A percentile compares a stretch with the other conserved stretches of the same genome.
These are phyloP conservation scores for Phaeosphaeriaceae sp. DNA, from an alignment of 2,329 filamentous ascomycete species.

Conservation along the genomic window DNA sequence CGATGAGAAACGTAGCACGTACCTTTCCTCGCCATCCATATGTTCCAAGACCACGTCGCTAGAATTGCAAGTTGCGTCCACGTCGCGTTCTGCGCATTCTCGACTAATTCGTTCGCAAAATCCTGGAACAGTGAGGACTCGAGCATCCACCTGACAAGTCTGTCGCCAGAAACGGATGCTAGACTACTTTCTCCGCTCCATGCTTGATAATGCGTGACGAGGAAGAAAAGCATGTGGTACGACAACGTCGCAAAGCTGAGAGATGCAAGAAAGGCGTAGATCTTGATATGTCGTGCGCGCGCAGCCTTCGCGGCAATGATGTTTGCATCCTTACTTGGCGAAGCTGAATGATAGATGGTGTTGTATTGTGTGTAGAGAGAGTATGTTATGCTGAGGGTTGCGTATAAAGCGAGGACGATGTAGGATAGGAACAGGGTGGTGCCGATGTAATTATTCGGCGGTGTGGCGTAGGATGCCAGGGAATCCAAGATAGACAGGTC, in stretches of 20 bases:
- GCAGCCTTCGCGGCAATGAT: conserved; percentile 19
- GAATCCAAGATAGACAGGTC: conserved; percentile 8
- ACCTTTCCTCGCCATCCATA: conserved; percentile 40
- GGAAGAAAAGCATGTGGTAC: conserved; percentile 42
- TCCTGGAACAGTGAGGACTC: conserved; percentile 32
- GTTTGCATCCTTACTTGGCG: conserved; percentile 6
- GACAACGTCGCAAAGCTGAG: conserved; percentile 38
- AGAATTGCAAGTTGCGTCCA: conserved; percentile 36
- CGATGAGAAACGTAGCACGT: too few species aligned
- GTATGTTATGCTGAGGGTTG: conserved; percentile 21
- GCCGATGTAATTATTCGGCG: conserved; percentile 40
- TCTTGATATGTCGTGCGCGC: conserved; percentile 32
- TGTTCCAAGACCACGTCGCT: conserved; percentile 39
- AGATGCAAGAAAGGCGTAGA: conserved; percentile 34
- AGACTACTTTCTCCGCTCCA: conserved; percentile 23
- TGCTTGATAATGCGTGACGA: conserved; percentile 29
- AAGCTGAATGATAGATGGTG: neutral
- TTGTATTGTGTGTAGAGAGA: conserved; percentile 30
- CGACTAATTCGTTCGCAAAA: conserved; percentile 39
- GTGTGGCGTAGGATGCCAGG: conserved; percentile 22
- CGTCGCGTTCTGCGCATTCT: conserved; percentile 26
- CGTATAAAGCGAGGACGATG: conserved; percentile 34
- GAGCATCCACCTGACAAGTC: conserved; percentile 38
- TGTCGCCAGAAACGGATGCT: conserved; percentile 1
- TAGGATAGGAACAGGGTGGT: conserved; percentile 39